Evolutionary conservation across 208 protist species (phyloP), one percentile per base, ranked within the genome.

Genomic region (Acanthamoeba comandoni): DNA sequence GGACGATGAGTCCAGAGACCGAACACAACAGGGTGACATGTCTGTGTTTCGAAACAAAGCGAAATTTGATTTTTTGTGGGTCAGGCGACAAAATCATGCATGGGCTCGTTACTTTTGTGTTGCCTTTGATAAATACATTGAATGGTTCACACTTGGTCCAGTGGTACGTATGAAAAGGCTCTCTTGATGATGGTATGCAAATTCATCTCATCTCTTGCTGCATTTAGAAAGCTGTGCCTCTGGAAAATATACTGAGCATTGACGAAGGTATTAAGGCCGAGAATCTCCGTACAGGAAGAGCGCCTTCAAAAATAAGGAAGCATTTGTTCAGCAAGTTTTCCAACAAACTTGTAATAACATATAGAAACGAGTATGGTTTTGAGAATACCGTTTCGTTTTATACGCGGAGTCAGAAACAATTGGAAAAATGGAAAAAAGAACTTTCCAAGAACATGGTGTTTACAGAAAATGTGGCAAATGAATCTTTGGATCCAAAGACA

Each of bases 101-200:
- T 82, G 73, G 73, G 62, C n/a, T 29, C 73, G 73, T 24, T 82
- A 82, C 73, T 82, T 82, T 53, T 82, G 73, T 17, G 73, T 82
- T 48, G 26, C 73, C 9, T 64, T 48, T 31, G 73, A 53, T 0
- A 53, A 82, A 24, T 82, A 82, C 73, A 17, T 82, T 2, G 73
- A 82, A 53, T 82, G 73, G 73, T 82, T 64, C 15, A 82, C 48
- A 5, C 73, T 82, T 15, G 73, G 73, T 7, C 12, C 39, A n/a
- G 51, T 82, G 19, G 73, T 82, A 82, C 39, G 49, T 57, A 5
- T 15, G 12, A n/a, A n/a, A n/a, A n/a, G n/a, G n/a, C n/a, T n/a
- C n/a, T n/a, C n/a, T n/a, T n/a, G n/a, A n/a, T n/a, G n/a, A n/a
- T n/a, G n/a, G n/a, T n/a, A n/a, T n/a, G n/a, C n/a, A n/a, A n/a